Base-by-base conservation (phyloP, 148 eudicot genomes). In the Drosera capensis region DNA sequence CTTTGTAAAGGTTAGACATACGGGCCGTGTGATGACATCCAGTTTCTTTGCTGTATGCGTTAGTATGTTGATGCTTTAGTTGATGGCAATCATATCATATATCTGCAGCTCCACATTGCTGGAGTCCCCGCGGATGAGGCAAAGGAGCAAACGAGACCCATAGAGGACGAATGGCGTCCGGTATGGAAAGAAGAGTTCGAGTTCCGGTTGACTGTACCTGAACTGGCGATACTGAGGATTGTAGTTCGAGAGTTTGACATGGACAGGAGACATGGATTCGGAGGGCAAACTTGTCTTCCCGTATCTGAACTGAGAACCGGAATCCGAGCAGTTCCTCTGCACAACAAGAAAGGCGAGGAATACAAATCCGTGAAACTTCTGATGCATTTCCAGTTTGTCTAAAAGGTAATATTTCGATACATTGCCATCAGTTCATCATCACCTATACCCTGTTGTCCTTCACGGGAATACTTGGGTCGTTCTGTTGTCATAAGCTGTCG, bases 241-340 rank as follows among this genome's bases (percentile, higher is more conserved):
- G 71, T 71, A 56, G 86, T 75, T 26, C 40, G 54, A 12, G 78
- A 71, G 36, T 63, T 40, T 58, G 67, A 72, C 52, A 55, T 48
- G 9, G 50, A 61, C 4, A 58, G 69, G 14, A 61, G 52, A 43
- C 58, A 69, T 20, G 75, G 47, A 26, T 79, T 79, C 19, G 86
- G 59, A n/a, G 86, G 86, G 26, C 82, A 79, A 49, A 71, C 75
- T 20, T 79, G 81, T 42, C 51, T 79, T 25, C 82, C 79, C 5
- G 52, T 79, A n/a, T 69, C 71, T 6, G 76, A 79, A 39, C 30
- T 79, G 17, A 65, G 59, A 29, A 49, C 38, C 4, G 86, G 86
- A 20, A 58, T 79, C 3, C 71, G 86, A 55, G 68, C 82, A 6
- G 46, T 79, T 56, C 82, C 86, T 0, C 45, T 79, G 22, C 57